Evolutionary conservation across 441 rosid genomes (phyloP).

Genomic region (Adansonia gregorii): DNA sequence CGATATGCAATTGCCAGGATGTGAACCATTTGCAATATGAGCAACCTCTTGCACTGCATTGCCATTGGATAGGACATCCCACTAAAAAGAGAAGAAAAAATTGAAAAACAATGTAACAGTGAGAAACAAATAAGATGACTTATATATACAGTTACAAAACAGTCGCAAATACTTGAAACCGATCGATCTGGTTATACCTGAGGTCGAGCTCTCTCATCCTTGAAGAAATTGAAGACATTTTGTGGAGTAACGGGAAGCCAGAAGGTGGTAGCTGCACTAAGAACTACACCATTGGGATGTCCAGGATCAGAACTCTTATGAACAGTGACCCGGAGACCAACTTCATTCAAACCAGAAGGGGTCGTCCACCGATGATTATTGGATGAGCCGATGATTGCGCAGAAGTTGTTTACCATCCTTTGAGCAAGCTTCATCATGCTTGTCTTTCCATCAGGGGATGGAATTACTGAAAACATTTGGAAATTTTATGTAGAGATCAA

Average conservation of each 20-base stretch:
- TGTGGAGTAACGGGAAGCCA: conserved; percentile 87
- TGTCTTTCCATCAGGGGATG: conserved; percentile 84
- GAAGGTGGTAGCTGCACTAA: conserved; percentile 89
- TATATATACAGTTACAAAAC: neutral
- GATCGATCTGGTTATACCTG: conserved; percentile 55
- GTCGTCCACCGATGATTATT: conserved; percentile 71
- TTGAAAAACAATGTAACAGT: conserved; percentile 9
- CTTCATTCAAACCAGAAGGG: conserved; percentile 62
- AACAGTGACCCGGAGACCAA: conserved; percentile 78
- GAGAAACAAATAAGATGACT: conserved; percentile 7
- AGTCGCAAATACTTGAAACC: neutral
- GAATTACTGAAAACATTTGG: conserved; percentile 54
- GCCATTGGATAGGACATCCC: conserved; percentile 98
- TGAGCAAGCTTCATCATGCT: conserved; percentile 98
- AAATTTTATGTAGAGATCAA: neutral
- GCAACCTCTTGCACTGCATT: conserved; percentile 92
- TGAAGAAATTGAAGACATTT: conserved; percentile 77
- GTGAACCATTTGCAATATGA: conserved; percentile 85
- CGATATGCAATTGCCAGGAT: conserved; percentile 92
- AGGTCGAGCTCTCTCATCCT: conserved; percentile 86
- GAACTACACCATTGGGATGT: conserved; percentile 79
- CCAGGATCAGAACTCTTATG: conserved; percentile 79
- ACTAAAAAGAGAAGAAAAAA: conserved; percentile 44
- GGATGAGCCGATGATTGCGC: conserved; percentile 79
- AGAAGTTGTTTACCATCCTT: conserved; percentile 84